A percentile compares a stretch with the other conserved stretches of the same genome.
phyloP scores from a whole-genome alignment of 2,329 filamentous ascomycete genomes.

The Aspergillus tubingensis region DNA sequence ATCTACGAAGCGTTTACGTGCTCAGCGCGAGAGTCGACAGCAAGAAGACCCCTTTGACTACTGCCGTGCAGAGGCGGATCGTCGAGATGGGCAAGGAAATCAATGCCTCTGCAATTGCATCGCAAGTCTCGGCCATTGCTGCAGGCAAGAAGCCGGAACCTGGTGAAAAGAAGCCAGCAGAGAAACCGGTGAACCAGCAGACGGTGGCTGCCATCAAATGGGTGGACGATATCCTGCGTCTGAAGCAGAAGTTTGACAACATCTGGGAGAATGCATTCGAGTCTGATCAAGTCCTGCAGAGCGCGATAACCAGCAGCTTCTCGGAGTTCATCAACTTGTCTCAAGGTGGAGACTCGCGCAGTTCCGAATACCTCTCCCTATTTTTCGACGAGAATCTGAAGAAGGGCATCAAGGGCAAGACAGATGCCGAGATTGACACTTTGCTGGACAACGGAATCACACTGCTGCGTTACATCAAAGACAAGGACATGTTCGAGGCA shows the following conservation, averaged over 20 bases:
- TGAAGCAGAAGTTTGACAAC: constrained; percentile 88
- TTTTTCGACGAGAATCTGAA: constrained; percentile 98
- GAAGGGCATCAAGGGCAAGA: constrained; percentile 89
- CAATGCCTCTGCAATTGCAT: constrained; percentile 63
- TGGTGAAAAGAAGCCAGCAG: constrained; percentile 52
- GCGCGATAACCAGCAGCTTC: constrained; percentile 82
- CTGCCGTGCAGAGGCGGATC: constrained; percentile 72
- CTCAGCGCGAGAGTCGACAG: constrained; percentile 76
- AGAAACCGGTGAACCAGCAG: constrained; percentile 68
- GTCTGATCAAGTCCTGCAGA: constrained; percentile 75
- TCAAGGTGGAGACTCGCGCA: constrained; percentile 61
- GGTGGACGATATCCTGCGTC: constrained; percentile 83
- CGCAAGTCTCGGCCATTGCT: constrained; percentile 50
- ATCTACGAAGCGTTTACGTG: constrained; percentile 77
- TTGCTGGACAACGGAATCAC: constrained; percentile 88
- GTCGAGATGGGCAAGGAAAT: constrained; percentile 80
- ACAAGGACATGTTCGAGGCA: constrained; percentile 92
- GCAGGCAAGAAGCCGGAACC: constrained; percentile 47
- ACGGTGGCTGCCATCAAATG: constrained; percentile 88
- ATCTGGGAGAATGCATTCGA: constrained; percentile 74
- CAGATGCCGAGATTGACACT: constrained; percentile 79
- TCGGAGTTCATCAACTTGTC: constrained; percentile 80
- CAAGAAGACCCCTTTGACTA: constrained; percentile 69
- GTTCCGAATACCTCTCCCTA: constrained; percentile 89
- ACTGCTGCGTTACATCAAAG: constrained; percentile 81